Percentiles rank a stretch among this genome's conserved stretches.
Conservation (phyloP, 2,329 filamentous ascomycete genomes). For the Achaetomium macrosporum region DNA sequence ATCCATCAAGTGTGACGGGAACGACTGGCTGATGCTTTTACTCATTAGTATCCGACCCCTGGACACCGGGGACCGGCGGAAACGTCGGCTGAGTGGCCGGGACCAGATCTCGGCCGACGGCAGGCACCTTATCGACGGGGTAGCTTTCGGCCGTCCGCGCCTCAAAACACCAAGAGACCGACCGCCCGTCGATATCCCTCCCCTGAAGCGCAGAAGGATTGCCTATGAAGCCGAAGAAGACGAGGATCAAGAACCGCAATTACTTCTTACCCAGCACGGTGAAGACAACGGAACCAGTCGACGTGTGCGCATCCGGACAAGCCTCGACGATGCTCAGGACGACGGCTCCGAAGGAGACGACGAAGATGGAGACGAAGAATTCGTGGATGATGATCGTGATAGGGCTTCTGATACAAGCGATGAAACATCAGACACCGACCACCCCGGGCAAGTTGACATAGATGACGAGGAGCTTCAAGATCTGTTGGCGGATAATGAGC, state of each 20-base stretch:
- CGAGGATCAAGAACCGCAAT: conserved; percentile 32
- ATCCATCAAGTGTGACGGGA: neutral
- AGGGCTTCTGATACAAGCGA: conserved; percentile 3
- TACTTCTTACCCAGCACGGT: conserved; percentile 29
- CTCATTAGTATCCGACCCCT: conserved; percentile 67
- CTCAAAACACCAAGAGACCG: conserved; percentile 54
- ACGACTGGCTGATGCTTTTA: neutral
- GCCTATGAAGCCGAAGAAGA: conserved; percentile 34
- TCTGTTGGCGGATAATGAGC: conserved; percentile 18
- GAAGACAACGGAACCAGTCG: conserved; percentile 27
- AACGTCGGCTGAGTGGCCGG: conserved; percentile 67
- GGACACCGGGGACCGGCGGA: conserved; percentile 65
- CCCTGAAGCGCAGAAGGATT: conserved; percentile 61
- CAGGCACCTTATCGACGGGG: conserved; percentile 75
- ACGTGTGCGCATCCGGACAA: conserved; percentile 24
- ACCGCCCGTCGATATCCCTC: conserved; percentile 64
- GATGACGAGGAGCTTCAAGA: conserved; percentile 22
- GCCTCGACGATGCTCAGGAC: conserved; percentile 32
- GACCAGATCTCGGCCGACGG: conserved; percentile 76
- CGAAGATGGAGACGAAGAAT: conserved; percentile 16
- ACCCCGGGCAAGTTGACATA: conserved; percentile 17
- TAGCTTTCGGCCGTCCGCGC: conserved; percentile 73
- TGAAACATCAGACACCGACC: conserved; percentile 19
- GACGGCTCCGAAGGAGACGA: conserved; percentile 11
- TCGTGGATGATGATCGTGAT: conserved; percentile 16